Evolutionary conservation across 371 early-diverging fungal genomes (phyloP).

Genomic region (Paraphysoderma sedebokerense): DNA sequence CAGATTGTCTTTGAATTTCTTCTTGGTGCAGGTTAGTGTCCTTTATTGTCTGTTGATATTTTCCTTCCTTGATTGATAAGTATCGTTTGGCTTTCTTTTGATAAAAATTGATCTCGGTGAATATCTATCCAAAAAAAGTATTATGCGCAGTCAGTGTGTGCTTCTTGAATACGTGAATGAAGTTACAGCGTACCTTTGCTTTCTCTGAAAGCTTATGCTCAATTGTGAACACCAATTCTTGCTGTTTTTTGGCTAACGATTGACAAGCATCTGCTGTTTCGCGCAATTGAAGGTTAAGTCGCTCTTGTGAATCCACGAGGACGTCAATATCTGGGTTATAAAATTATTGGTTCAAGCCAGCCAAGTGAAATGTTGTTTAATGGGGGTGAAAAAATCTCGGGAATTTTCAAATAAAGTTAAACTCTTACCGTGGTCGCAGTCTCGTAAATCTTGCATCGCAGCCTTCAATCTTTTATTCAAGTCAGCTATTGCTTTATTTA

Average conservation of each 20-base stretch:
- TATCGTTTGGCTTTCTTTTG: slow-evolving; percentile 20
- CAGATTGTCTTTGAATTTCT: too few relatives aligned
- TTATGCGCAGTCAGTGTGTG: neutral
- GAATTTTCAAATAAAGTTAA: neutral
- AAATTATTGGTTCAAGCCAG: too few relatives aligned
- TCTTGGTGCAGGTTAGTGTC: too few relatives aligned
- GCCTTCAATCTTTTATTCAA: slow-evolving; percentile 18
- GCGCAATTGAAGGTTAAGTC: slow-evolving; percentile 9
- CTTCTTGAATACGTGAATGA: neutral
- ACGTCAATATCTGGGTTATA: slow-evolving; percentile 9
- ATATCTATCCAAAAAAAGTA: slow-evolving; percentile 4
- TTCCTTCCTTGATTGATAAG: slow-evolving; percentile 12
- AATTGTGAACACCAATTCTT: slow-evolving; percentile 7
- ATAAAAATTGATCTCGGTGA: slow-evolving; percentile 15
- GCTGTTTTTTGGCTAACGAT: slow-evolving; percentile 9
- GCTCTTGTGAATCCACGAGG: slow-evolving; percentile 9
- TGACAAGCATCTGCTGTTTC: slow-evolving; percentile 8
- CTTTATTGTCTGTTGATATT: too few relatives aligned
- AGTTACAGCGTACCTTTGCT: neutral
- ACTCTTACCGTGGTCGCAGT: slow-evolving; percentile 1
- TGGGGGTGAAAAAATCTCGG: too few relatives aligned
- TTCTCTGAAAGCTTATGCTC: slow-evolving; percentile 7
- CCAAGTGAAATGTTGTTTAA: too few relatives aligned
- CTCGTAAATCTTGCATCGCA: slow-evolving; percentile 18
- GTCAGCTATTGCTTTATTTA: slow-evolving; percentile 28